A percentile compares a stretch with the other conserved stretches of the same genome.
phyloP scores from a whole-genome alignment of 768 basidiomycete genomes.

The Pisolithus sp. region DNA sequence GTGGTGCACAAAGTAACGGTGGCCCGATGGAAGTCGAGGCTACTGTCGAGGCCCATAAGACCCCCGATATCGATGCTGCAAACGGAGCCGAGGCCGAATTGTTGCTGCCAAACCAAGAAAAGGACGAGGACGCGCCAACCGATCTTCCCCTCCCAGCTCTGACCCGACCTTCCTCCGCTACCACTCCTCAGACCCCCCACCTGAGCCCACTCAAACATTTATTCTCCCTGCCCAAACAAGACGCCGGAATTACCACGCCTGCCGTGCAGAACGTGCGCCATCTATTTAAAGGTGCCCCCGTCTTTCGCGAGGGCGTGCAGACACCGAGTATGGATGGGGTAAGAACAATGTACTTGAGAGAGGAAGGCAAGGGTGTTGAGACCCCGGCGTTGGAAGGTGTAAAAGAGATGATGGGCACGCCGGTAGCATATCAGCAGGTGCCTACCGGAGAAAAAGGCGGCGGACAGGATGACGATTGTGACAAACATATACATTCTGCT shows the following conservation, averaged over 20 bases:
- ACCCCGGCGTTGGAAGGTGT: constrained; percentile 24
- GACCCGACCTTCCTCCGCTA: neutral
- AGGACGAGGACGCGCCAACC: constrained; percentile 8
- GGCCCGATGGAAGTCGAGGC: neutral
- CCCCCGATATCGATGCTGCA: neutral
- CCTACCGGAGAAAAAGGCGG: too few species aligned
- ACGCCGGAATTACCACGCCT: constrained; percentile 14
- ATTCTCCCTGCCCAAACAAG: constrained; percentile 17
- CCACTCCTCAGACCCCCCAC: constrained; percentile 20
- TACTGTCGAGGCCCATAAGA: neutral
- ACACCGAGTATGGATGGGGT: constrained; percentile 33
- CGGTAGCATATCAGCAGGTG: neutral
- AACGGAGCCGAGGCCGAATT: neutral
- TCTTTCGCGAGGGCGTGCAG: constrained; percentile 2
- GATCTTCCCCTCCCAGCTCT: constrained; percentile 4
- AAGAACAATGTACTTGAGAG: constrained; percentile 23
- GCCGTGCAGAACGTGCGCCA: constrained; percentile 26
- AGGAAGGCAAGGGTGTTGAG: constrained; percentile 6
- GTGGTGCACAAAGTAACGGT: neutral
- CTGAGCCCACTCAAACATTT: constrained; percentile 28
- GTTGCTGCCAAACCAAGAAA: constrained; percentile 12
- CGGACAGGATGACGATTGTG: neutral
- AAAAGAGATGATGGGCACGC: constrained; percentile 20
- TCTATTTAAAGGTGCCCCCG: constrained; percentile 20
- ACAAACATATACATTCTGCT: neutral